Evolutionary conservation across 2,329 filamentous ascomycete genomes (phyloP).

Genomic region (Trichoderma citrinoviride): DNA sequence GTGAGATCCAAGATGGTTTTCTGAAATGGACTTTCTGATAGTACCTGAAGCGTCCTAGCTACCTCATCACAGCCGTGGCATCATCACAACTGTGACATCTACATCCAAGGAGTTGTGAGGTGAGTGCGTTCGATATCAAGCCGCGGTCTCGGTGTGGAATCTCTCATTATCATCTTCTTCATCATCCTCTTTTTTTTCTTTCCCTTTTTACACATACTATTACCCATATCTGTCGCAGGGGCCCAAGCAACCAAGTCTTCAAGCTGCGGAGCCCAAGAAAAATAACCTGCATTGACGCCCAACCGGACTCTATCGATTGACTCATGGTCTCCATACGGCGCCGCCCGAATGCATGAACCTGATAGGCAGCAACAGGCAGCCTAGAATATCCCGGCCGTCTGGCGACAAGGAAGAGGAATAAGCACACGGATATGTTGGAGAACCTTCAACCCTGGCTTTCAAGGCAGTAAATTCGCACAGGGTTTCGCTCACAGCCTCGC

Average conservation of each 20-base stretch:
- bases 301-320: constrained; percentile 7
- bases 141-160: no score
- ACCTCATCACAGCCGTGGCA: no score
- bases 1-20: no score
- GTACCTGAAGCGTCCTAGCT: no score
- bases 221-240: neutral
- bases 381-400: neutral
- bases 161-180: no score
- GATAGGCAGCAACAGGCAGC: constrained; percentile 11
- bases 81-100: no score
- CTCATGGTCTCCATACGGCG: constrained; percentile 9
- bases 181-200: no score
- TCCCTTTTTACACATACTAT: neutral
- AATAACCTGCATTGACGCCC: constrained; percentile 18
- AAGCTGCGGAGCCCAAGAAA: constrained; percentile 9
- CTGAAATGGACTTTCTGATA: no score
- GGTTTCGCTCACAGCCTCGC: neutral
- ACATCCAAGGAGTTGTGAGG: no score
- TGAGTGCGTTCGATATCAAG: no score
- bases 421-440: no score
- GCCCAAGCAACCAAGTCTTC: neutral
- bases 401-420: neutral
- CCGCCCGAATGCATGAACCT: constrained; percentile 19
- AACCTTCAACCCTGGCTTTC: neutral
- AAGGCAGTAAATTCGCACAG: neutral